Percentiles rank a stretch among this genome's conserved stretches.
Evolutionary conservation across 148 eudicot genomes (phyloP).

Genomic region (Cornus suecica): DNA sequence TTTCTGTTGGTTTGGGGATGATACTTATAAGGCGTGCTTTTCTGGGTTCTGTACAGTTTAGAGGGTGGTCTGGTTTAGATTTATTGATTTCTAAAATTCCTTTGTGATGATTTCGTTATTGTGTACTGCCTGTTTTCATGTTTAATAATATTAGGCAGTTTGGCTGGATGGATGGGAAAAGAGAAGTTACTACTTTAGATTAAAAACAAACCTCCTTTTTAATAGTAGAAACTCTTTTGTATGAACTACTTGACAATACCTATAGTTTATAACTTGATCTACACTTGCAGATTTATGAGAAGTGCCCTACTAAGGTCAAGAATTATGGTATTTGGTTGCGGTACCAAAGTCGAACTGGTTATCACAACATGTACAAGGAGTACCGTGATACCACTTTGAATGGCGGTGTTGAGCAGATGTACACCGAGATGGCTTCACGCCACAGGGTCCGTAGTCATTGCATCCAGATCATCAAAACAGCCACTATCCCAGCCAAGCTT

Average conservation of each 20-base stretch:
- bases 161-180: neutral
- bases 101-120: neutral
- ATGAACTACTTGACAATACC: neutral
- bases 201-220: neutral
- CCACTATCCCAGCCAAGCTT: conserved; percentile 68
- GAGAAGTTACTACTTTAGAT: neutral
- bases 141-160: neutral
- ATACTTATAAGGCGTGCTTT: too few species aligned
- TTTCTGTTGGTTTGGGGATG: too few species aligned
- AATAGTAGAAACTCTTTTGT: neutral
- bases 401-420: conserved; percentile 81
- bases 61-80: neutral
- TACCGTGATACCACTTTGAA: conserved; percentile 77
- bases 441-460: conserved; percentile 76
- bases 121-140: neutral
- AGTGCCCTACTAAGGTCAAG: conserved; percentile 73
- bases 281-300: conserved; percentile 63
- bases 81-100: neutral
- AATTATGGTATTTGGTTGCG: conserved; percentile 85
- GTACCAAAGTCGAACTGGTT: conserved; percentile 78
- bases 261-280: neutral
- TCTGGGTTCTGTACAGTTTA: neutral
- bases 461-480: conserved; percentile 83
- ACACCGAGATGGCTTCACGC: conserved; percentile 87
- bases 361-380: conserved; percentile 96